These are phyloP conservation scores for Chalara sp. DNA, from an alignment of 2,329 filamentous ascomycete species.

Conservation along the genomic window DNA sequence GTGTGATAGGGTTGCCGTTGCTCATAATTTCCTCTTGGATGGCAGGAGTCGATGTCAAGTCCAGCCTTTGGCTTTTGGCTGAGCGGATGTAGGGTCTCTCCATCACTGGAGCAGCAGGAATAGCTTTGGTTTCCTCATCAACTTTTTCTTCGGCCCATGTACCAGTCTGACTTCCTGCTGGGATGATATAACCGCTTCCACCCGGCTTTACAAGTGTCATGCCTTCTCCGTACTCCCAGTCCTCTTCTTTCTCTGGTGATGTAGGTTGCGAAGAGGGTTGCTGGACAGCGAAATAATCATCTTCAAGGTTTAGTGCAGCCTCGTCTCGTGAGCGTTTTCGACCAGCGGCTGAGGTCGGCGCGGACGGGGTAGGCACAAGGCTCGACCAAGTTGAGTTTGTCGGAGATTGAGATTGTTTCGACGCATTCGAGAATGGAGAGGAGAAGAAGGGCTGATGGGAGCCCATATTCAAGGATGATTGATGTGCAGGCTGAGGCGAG, in stretches of 20 bases:
- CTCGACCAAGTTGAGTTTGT: constrained; percentile 19
- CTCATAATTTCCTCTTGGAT: constrained; percentile 28
- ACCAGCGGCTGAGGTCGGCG: constrained; percentile 41
- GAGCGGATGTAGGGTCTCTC: constrained; percentile 49
- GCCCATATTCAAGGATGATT: constrained; percentile 21
- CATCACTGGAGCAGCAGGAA: constrained; percentile 37
- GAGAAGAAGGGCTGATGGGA: constrained; percentile 16
- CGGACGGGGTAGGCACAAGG: constrained; percentile 12
- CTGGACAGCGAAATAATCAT: constrained; percentile 37
- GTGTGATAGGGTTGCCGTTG: constrained; percentile 34
- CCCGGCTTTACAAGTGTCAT: constrained; percentile 67
- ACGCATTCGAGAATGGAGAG: constrained; percentile 18
- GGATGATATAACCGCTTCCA: constrained; percentile 44
- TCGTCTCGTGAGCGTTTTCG: constrained; percentile 75
- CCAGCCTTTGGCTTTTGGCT: constrained; percentile 62
- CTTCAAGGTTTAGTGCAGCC: constrained; percentile 58
- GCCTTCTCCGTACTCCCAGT: constrained; percentile 64
- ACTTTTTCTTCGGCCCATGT: constrained; percentile 66
- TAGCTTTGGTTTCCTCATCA: constrained; percentile 37
- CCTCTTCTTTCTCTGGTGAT: constrained; percentile 49
- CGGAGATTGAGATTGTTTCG: constrained; percentile 11
- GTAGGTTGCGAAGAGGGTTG: constrained; percentile 23
- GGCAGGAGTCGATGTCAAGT: constrained; percentile 28
- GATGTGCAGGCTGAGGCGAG: constrained; percentile 20
- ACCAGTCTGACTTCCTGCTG: constrained; percentile 61